Evolutionary conservation across 805 yeast species (phyloP).

Genomic region (Candida arabinofermentans): DNA sequence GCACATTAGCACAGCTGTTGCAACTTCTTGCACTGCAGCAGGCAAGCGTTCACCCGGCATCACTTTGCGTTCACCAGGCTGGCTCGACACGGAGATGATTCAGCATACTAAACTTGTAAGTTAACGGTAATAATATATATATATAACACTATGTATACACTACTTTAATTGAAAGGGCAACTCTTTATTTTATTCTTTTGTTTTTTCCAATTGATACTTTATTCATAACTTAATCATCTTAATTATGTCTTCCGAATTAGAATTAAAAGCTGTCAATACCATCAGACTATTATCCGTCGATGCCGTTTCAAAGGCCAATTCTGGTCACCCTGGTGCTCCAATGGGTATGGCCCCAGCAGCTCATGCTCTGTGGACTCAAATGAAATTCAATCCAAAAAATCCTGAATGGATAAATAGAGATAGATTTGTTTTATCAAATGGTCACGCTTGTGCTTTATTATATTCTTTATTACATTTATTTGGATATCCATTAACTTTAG

Average conservation of each 20-base stretch:
- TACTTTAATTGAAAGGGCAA: no score
- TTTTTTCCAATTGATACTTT: no score
- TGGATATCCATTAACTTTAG: conserved; percentile 77
- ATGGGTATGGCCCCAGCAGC: conserved; percentile 97
- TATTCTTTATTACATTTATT: conserved; percentile 81
- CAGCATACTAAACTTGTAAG: no score
- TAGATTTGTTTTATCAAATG: conserved; percentile 91
- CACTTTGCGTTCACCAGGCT: no score
- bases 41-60: no score
- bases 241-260: conserved; percentile 47
- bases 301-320: conserved; percentile 80
- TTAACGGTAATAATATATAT: no score
- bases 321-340: conserved; percentile 99
- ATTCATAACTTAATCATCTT: neutral
- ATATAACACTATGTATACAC: no score
- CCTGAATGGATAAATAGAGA: conserved; percentile 94
- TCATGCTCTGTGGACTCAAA: conserved; percentile 74
- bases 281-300: conserved; percentile 89
- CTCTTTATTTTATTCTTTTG: neutral
- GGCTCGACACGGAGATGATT: no score
- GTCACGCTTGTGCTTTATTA: conserved; percentile 91
- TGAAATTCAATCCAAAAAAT: conserved; percentile 87
- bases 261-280: conserved; percentile 75
- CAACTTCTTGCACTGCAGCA: no score
- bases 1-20: no score